Percentiles rank a stretch among this genome's conserved stretches.
These are phyloP conservation scores for Colletotrichum scovillei DNA, from an alignment of 2,329 filamentous ascomycete species.

Conservation along the genomic window DNA sequence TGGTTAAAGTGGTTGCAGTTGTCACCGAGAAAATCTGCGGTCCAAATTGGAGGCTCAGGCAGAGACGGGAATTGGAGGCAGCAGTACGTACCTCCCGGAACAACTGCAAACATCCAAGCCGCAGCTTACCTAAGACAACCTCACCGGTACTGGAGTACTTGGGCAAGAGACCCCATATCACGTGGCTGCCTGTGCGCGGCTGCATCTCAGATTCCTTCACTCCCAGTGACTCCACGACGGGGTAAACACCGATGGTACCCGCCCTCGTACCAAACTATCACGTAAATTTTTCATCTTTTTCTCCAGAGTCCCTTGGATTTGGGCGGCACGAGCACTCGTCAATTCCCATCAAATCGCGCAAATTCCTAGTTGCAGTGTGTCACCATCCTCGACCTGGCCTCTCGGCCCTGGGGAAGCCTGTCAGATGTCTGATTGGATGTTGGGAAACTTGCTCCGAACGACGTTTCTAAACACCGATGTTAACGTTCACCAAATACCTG, in stretches of 20 bases:
- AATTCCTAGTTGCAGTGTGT: neutral
- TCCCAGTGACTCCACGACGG: neutral
- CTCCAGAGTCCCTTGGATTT: slow-evolving; percentile 25
- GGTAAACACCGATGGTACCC: slow-evolving; percentile 23
- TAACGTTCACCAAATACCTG: neutral
- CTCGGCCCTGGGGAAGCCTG: slow-evolving; percentile 23
- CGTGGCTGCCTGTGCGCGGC: neutral
- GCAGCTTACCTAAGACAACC: neutral
- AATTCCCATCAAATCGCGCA: slow-evolving; percentile 24
- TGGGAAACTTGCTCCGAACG: neutral
- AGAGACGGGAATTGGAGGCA: neutral
- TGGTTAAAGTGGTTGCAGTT: neutral
- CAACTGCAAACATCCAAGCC: neutral
- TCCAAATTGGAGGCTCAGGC: neutral
- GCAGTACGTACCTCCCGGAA: neutral
- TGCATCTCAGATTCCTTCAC: neutral
- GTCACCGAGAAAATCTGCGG: neutral
- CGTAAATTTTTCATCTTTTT: slow-evolving; percentile 28
- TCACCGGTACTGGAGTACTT: neutral
- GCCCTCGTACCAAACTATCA: slow-evolving; percentile 9
- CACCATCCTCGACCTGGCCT: neutral
- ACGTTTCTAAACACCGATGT: neutral
- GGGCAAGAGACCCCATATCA: slow-evolving; percentile 5
- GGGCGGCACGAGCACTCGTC: neutral
- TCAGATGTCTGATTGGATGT: slow-evolving; percentile 9